Conservation (phyloP, 139 green algal genomes). For the Chlorella vulgaris region DNA sequence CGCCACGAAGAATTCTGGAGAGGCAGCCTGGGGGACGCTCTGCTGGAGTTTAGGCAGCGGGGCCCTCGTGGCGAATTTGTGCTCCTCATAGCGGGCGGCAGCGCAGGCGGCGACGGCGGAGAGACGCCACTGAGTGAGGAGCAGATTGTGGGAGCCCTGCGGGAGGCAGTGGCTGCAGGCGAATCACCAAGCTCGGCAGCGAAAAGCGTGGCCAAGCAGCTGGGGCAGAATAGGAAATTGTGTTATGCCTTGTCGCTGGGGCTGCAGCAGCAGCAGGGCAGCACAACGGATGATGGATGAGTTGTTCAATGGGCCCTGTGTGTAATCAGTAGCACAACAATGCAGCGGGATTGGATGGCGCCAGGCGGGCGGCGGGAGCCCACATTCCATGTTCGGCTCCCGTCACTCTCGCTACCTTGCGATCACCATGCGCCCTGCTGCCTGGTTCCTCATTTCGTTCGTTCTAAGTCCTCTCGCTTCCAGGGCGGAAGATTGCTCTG, state of each 20-base stretch:
- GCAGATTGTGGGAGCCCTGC: constrained; percentile 33
- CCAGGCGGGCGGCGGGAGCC: not conserved
- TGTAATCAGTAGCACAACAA: too few species aligned
- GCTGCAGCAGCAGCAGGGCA: not conserved
- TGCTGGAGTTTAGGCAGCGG: constrained; percentile 11
- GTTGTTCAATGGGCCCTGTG: too few species aligned
- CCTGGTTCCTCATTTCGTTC: too few species aligned
- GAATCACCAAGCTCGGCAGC: constrained; percentile 39
- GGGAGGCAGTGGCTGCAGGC: constrained; percentile 36
- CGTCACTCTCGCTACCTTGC: too few species aligned
- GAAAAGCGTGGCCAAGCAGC: constrained; percentile 34
- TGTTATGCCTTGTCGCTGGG: constrained; percentile 37
- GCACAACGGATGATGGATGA: too few species aligned
- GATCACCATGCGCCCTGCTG: too few species aligned
- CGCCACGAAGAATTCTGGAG: constrained; percentile 85
- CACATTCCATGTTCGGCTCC: too few species aligned
- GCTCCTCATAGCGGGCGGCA: constrained; percentile 56
- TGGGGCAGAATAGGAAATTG: constrained; percentile 38
- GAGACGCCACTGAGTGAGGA: not conserved
- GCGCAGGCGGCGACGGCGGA: too few species aligned
- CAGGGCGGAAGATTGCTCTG: not conserved
- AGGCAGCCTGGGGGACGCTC: constrained; percentile 41
- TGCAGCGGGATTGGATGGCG: not conserved
- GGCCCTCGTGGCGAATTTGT: constrained; percentile 67
- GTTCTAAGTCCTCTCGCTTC: too few species aligned